Evolutionary conservation across 805 yeast species (phyloP), one percentile per base, ranked within the genome.

Genomic region (Lipomyces starkeyi): DNA sequence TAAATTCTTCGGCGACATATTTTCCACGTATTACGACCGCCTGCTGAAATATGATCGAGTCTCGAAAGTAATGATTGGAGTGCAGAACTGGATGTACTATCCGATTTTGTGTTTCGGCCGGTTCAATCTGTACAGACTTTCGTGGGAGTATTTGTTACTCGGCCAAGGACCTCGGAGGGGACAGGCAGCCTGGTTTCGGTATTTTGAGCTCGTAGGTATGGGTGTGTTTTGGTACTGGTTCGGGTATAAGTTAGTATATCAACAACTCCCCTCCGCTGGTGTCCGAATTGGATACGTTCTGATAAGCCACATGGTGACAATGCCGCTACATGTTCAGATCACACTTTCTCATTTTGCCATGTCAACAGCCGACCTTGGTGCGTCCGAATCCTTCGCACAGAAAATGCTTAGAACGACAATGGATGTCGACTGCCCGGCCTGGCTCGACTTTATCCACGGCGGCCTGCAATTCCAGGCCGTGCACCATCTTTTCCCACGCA

Each of bases 321-420:
- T 91, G 96, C 84, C 93, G 52, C 94, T 92, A n/a, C 97, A 92
- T 78, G 97, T 92, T 40, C 97, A 93, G 77, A 92, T 92, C 78
- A 91, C 97, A 0, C 82, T 92, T 56, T 88, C 93, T 14, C 97
- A 92, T 77, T 92, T 92, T 81, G 97, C 97, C 49, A 93, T 92
- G 97, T 90, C 97, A 0, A 93, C 97, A 0, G 84, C 95, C 4
- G 97, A 92, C 75, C 80, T 92, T 20, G 97, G 97, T 0, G 84
- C 86, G 8, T 84, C 88, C 56, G 97, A 92, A 77, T 84, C 92
- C 7, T 92, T 92, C 75, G 86, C 88, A 0, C 88, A 90, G 68
- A 84, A 95, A 71, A 97, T 92, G 79, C 76, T 92, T 2, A 83
- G 97, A 73, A 93, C 97, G 1, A 92, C 97, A 2, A 93, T 92